Evolutionary conservation across 352 stramenopile species (phyloP).

Genomic region (Phytopythium mirpurense): DNA sequence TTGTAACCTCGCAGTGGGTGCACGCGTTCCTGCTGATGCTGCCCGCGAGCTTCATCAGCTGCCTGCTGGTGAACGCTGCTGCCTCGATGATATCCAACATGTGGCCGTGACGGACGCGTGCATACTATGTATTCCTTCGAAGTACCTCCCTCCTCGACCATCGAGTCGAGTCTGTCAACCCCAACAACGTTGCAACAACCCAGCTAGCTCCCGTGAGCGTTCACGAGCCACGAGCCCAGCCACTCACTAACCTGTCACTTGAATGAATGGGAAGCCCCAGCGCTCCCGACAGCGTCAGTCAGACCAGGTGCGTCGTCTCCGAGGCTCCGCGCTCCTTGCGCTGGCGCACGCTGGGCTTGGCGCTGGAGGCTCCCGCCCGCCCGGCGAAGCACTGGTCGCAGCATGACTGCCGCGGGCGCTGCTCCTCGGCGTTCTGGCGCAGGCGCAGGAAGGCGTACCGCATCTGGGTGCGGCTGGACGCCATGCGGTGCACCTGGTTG

Average conservation of each 20-base stretch:
- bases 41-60: constrained; percentile 74
- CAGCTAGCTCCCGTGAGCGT: not conserved
- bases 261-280: too few relatives aligned
- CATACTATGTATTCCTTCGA: too few relatives aligned
- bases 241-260: not conserved
- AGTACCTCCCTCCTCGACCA: too few relatives aligned
- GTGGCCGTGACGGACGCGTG: constrained; percentile 41
- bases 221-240: not conserved
- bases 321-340: not conserved
- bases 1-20: constrained; percentile 35
- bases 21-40: constrained; percentile 82
- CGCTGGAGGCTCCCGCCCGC: not conserved
- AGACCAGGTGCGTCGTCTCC: constrained; percentile 8
- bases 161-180: constrained; percentile 1
- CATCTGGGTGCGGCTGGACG: constrained; percentile 46
- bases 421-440: constrained; percentile 30
- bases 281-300: too few relatives aligned
- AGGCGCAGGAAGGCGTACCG: constrained; percentile 59
- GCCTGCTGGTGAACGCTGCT: constrained; percentile 69
- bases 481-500: constrained; percentile 70
- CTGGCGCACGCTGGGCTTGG: not conserved
- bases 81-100: constrained; percentile 69
- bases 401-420: not conserved
- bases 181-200: not conserved
- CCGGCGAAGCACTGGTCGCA: not conserved